Percentiles rank a stretch among this genome's conserved stretches.
Evolutionary conservation across 352 stramenopile genomes (phyloP).

Genomic region (Globisporangium canariense): DNA sequence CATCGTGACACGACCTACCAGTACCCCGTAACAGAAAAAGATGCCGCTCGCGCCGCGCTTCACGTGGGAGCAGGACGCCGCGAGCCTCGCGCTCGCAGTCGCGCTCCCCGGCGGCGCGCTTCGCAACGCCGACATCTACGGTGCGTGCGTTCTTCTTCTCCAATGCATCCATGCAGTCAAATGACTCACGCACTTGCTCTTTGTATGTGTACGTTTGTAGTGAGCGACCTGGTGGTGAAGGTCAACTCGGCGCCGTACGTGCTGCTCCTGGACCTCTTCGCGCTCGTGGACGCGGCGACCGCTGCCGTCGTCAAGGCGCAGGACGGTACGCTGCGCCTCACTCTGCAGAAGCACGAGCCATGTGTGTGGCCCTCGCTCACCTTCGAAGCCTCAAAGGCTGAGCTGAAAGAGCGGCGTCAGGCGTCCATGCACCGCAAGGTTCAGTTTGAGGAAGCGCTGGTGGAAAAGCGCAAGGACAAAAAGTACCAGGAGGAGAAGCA

Average conservation of each 20-base stretch:
- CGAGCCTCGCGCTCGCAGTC: slow-evolving; percentile 47
- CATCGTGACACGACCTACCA: too few relatives aligned
- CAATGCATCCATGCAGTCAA: neutral
- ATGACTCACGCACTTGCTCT: neutral
- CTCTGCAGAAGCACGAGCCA: slow-evolving; percentile 34
- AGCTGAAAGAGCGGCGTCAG: slow-evolving; percentile 36
- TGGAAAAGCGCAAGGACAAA: slow-evolving; percentile 46
- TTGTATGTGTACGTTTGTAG: slow-evolving; percentile 20
- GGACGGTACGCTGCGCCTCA: slow-evolving; percentile 42
- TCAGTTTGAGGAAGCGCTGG: slow-evolving; percentile 33
- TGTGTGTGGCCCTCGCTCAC: slow-evolving; percentile 46
- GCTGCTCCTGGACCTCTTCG: slow-evolving; percentile 63
- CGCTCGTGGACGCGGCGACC: slow-evolving; percentile 48
- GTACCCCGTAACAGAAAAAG: neutral
- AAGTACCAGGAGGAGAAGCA: slow-evolving; percentile 70
- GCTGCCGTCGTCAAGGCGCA: slow-evolving; percentile 42
- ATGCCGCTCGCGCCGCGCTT: slow-evolving; percentile 72
- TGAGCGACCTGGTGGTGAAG: slow-evolving; percentile 79
- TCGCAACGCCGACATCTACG: slow-evolving; percentile 64
- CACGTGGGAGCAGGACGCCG: slow-evolving; percentile 59
- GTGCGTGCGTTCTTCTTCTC: slow-evolving; percentile 24
- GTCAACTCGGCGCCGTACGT: slow-evolving; percentile 77
- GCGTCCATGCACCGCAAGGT: slow-evolving; percentile 65
- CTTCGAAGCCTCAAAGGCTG: slow-evolving; percentile 33
- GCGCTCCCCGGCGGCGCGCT: slow-evolving; percentile 43